Conservation (phyloP, 345 rosid genomes). For the Euphorbia lathyris region DNA sequence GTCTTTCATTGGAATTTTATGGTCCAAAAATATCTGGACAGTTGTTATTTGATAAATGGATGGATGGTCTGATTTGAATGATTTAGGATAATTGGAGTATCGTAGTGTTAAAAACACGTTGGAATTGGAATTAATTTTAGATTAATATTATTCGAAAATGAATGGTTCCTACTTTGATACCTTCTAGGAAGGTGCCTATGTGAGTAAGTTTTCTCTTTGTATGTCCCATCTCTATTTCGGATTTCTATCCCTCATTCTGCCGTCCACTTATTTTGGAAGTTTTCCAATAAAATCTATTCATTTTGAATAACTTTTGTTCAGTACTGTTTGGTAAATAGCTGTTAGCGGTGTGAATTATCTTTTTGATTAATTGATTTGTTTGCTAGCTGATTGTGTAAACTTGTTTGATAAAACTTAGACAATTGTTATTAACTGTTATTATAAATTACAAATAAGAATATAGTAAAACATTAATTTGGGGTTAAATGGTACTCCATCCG, state of each 20-base stretch:
- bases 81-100: neutral
- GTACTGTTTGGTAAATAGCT: too few relatives aligned
- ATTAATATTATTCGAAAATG: neutral
- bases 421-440: too few relatives aligned
- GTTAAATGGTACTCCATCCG: too few relatives aligned
- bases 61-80: slow-evolving; percentile 7
- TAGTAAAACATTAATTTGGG: too few relatives aligned
- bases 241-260: neutral
- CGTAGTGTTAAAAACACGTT: too few relatives aligned
- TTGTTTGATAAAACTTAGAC: too few relatives aligned
- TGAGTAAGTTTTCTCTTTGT: neutral
- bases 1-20: neutral
- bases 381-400: too few relatives aligned
- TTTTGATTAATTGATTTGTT: too few relatives aligned
- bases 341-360: too few relatives aligned
- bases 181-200: slow-evolving; percentile 49
- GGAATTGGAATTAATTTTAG: neutral
- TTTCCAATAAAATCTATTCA: neutral
- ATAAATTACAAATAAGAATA: too few relatives aligned
- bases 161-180: neutral
- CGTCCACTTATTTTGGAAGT: neutral
- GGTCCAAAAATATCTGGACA: slow-evolving; percentile 5
- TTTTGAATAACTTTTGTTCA: too few relatives aligned
- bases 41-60: neutral
- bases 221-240: slow-evolving; percentile 17